Percentiles rank a stretch among this genome's conserved stretches.
These are phyloP conservation scores for Colletotrichum lentis DNA, from an alignment of 2,329 filamentous ascomycete genomes.

Conservation along the genomic window DNA sequence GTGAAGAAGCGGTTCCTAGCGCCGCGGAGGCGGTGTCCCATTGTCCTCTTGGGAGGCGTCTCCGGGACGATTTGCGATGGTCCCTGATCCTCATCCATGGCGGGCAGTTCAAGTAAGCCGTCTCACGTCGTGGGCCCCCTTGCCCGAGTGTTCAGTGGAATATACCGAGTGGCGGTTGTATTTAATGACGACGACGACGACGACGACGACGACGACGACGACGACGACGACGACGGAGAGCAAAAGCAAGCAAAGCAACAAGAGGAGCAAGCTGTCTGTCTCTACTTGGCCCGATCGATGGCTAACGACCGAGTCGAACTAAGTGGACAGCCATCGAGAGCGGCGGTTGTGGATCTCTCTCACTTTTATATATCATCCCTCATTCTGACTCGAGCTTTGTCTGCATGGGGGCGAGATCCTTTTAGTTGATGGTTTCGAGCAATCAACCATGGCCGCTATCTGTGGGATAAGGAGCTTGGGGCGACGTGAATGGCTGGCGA, in stretches of 20 bases:
- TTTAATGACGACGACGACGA: neutral
- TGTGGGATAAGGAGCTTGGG: conserved; percentile 32
- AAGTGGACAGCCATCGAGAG: neutral
- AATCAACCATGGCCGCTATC: conserved; percentile 32
- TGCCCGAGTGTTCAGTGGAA: neutral
- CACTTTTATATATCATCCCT: conserved; percentile 11
- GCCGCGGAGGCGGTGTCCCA: conserved; percentile 45
- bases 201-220: no score
- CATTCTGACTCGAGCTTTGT: conserved; percentile 3
- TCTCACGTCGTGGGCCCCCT: neutral
- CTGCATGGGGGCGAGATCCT: conserved; percentile 30
- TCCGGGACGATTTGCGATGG: conserved; percentile 59
- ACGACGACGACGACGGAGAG: neutral
- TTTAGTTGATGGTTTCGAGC: conserved; percentile 37
- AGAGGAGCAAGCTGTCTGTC: neutral
- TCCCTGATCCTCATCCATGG: conserved; percentile 66
- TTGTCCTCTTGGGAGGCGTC: conserved; percentile 45
- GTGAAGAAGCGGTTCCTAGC: conserved; percentile 59
- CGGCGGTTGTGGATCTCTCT: conserved; percentile 14
- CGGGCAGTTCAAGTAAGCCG: conserved; percentile 17
- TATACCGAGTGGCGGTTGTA: neutral
- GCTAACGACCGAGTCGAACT: conserved; percentile 3
- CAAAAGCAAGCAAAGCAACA: neutral
- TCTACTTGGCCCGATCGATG: neutral
- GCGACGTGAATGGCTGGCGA: conserved; percentile 36